These are phyloP conservation scores for Eucalyptus microcorys DNA, from an alignment of 345 rosid genomes.

Conservation along the genomic window DNA sequence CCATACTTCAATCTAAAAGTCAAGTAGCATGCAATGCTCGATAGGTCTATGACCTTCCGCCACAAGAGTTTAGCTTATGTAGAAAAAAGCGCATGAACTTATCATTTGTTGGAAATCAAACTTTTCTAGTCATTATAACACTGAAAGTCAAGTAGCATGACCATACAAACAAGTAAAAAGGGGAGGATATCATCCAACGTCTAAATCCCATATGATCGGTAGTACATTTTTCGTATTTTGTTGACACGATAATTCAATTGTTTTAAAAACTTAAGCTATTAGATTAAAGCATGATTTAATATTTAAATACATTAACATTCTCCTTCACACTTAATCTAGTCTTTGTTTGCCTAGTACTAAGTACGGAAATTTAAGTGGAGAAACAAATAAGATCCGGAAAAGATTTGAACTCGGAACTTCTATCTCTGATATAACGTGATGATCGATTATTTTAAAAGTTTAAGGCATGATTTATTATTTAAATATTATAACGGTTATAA, in stretches of 20 bases:
- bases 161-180: not conserved
- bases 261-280: too few relatives aligned
- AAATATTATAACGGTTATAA: rapidly evolving
- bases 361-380: rapidly evolving
- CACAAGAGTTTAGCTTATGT: rapidly evolving
- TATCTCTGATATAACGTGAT: rapidly evolving
- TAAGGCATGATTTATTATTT: rapidly evolving
- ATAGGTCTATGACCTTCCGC: not conserved
- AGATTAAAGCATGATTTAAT: too few relatives aligned
- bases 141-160: not conserved
- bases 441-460: rapidly evolving
- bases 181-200: not conserved
- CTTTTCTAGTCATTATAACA: not conserved
- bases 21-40: not conserved
- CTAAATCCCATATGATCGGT: not conserved
- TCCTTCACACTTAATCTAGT: rapidly evolving
- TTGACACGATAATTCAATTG: not conserved
- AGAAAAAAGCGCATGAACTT: not conserved
- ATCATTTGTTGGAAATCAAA: not conserved
- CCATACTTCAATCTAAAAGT: not conserved
- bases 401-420: rapidly evolving
- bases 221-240: not conserved
- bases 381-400: rapidly evolving
- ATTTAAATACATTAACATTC: too few relatives aligned
- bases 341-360: rapidly evolving